These are phyloP conservation scores for Echria macrotheca DNA, from an alignment of 495 filamentous ascomycete species.

Conservation along the genomic window DNA sequence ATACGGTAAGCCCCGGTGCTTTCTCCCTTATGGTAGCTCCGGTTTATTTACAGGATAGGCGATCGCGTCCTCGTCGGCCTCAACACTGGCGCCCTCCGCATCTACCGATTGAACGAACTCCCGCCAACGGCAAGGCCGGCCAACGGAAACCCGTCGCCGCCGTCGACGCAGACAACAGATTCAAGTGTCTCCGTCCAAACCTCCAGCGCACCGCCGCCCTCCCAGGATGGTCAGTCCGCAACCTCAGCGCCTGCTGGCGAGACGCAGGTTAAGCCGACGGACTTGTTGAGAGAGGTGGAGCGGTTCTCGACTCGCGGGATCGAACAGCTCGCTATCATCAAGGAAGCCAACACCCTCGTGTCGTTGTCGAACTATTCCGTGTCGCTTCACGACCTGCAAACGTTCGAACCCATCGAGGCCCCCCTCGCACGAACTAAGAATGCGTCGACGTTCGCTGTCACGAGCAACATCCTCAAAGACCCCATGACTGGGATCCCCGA, in stretches of 20 bases:
- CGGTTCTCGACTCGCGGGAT: constrained; percentile 86
- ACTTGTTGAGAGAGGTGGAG: constrained; percentile 82
- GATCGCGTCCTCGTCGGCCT: constrained; percentile 88
- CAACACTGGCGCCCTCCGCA: constrained; percentile 79
- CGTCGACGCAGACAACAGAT: constrained; percentile 1
- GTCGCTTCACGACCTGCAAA: constrained; percentile 81
- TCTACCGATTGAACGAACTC: constrained; percentile 80
- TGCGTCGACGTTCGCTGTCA: constrained; percentile 85
- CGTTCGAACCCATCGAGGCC: constrained; percentile 73
- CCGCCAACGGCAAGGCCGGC: constrained; percentile 20
- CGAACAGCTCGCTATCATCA: constrained; percentile 90
- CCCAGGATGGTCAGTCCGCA: constrained; percentile 21
- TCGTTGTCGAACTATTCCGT: constrained; percentile 85
- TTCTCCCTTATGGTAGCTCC: too few relatives aligned
- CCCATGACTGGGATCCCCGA: constrained; percentile 75
- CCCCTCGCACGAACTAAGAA: constrained; percentile 64
- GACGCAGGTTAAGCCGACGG: constrained; percentile 56
- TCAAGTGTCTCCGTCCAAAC: constrained; percentile 5
- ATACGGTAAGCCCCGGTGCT: constrained; percentile 59
- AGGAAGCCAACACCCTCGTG: constrained; percentile 85
- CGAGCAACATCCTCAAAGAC: constrained; percentile 91
- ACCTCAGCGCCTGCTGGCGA: constrained; percentile 13
- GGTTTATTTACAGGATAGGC: too few relatives aligned
- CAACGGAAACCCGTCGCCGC: constrained; percentile 28
- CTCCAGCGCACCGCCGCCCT: constrained; percentile 12